Evolutionary conservation across 768 basidiomycete species (phyloP).

Genomic region (Lentinula lateritia): DNA sequence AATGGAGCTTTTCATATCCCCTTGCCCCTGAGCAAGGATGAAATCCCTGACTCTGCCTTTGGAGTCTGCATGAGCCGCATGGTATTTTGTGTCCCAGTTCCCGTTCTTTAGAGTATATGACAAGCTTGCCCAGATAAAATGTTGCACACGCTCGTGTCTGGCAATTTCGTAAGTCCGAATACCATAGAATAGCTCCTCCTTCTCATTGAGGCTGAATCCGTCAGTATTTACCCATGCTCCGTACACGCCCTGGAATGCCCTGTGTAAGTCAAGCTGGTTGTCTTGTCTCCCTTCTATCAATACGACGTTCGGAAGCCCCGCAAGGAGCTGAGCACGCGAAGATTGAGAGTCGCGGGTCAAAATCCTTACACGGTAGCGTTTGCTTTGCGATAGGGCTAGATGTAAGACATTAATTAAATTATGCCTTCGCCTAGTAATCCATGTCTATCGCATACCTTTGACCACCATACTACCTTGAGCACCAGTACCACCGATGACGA

Average conservation of each 20-base stretch:
- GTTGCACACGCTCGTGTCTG: background rate
- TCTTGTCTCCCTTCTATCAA: background rate
- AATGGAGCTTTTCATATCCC: background rate
- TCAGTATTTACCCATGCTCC: constrained; percentile 37
- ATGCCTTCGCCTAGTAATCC: no score
- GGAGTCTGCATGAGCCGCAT: background rate
- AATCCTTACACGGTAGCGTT: background rate
- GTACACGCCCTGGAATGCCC: background rate
- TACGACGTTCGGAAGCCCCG: background rate
- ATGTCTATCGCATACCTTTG: background rate
- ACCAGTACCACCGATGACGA: background rate
- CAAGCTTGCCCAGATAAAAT: background rate
- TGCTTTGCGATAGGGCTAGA: background rate
- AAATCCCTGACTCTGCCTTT: background rate
- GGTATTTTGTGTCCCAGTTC: background rate
- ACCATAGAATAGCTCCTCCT: constrained; percentile 20
- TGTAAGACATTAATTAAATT: background rate
- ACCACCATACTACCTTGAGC: background rate
- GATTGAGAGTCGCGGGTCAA: background rate
- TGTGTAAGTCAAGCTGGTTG: background rate
- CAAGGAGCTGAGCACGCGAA: background rate
- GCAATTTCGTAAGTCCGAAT: background rate
- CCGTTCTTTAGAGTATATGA: background rate
- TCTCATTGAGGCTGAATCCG: constrained; percentile 35
- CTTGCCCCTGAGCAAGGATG: background rate